Base-by-base conservation (phyloP, 257 asterid species). In the Solanum paucissectum region DNA sequence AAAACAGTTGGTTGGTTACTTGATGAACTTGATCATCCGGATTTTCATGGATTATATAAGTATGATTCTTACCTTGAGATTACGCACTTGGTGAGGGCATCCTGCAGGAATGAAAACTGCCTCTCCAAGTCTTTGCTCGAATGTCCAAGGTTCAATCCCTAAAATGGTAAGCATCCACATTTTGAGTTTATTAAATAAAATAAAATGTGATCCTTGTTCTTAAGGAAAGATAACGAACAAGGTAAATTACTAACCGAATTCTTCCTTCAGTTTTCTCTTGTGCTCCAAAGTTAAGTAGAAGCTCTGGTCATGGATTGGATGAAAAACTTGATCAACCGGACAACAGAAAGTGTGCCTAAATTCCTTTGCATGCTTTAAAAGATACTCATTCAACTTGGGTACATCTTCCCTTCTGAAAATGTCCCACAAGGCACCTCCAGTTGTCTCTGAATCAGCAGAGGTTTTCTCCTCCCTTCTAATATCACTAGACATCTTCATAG, bases 81-180 rank as follows among this genome's bases (percentile, higher is more conserved):
- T 97, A 69, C 98, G 93, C 90, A 97, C 99, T 94, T 97, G 99
- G 87, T 97, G 99, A 71, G 99, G 99, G 83, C 99, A 97, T 12
- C 99, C 99, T 29, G 99, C 99, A 21, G 99, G 99, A 84, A 97
- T 95, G 88, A 96, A 95, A 75, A 96, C 97, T 5, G 99, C 98
- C 89, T 97, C 99, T 64, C 99, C 99, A 32, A 95, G 93, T 86
- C 88, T 91, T 88, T 97, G 98, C 88, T 94, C 97, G 74, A 97
- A 97, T 1, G 99, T 95, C 99, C 99, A 97, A 58, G 99, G 95
- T 90, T 95, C 99, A 71, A 97, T 66, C 84, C 98, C 99, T 97
- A 91, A 62, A 88, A 83, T 64, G 25, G 34, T 75, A 85, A 34
- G 66, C 75, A 32, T 12, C 7, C 12, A 75, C 60, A 32, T 34